Evolutionary conservation across 2,329 filamentous ascomycete genomes (phyloP).

Genomic region (Trichoderma hamatum): DNA sequence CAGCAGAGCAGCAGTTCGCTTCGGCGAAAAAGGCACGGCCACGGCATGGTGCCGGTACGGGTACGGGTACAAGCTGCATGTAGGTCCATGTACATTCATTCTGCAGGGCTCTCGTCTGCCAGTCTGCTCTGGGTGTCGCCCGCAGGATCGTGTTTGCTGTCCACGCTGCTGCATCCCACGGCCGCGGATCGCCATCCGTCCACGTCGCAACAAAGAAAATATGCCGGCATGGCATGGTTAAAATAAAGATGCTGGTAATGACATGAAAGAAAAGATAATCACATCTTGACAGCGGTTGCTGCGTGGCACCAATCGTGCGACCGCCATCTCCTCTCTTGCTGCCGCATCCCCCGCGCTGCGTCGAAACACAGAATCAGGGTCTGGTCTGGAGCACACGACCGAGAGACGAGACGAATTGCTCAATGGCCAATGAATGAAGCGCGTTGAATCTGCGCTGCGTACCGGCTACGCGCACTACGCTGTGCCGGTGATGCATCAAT

Average conservation of each 20-base stretch:
- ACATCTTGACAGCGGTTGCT: constrained; percentile 18
- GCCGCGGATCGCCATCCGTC: constrained; percentile 25
- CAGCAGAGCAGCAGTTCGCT: background rate
- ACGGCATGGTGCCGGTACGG: background rate
- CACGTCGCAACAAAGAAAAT: constrained; percentile 10
- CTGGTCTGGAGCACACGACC: constrained; percentile 1
- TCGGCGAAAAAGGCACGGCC: background rate
- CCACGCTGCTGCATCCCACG: constrained; percentile 11
- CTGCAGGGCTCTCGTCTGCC: no score
- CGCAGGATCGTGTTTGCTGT: background rate
- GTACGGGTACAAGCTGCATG: no score
- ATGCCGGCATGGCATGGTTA: background rate
- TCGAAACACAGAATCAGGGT: background rate
- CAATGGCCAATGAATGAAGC: background rate
- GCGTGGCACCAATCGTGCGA: constrained; percentile 28
- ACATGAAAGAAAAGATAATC: background rate
- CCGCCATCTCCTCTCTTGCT: background rate
- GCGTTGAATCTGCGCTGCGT: background rate
- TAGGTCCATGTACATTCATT: no score
- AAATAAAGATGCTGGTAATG: background rate
- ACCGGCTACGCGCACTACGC: background rate
- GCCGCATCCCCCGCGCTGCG: background rate
- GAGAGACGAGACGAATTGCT: background rate
- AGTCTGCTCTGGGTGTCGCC: no score
- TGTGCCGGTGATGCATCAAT: background rate